A percentile compares a stretch with the other conserved stretches of the same genome.
Conservation (phyloP, 306 rosid species). For the Sicyos edulis region DNA sequence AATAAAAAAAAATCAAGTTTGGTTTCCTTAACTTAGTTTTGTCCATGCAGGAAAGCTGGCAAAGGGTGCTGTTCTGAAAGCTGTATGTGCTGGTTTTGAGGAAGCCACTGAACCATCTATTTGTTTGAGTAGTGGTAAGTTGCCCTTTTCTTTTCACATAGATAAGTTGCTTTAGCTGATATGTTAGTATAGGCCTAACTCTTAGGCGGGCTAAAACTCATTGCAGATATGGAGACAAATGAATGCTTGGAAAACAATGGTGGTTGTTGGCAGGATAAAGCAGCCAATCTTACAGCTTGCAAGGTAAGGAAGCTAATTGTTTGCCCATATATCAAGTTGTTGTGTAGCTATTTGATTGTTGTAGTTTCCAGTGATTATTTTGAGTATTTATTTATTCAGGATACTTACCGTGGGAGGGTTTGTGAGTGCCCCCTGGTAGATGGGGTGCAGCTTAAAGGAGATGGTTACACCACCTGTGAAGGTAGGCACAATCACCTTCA, state of each 20-base stretch:
- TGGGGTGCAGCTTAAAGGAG: slow-evolving; percentile 98
- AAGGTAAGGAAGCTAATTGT: slow-evolving; percentile 45
- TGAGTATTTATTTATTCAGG: slow-evolving; percentile 46
- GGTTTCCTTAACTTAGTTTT: slow-evolving; percentile 31
- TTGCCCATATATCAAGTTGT: slow-evolving; percentile 14
- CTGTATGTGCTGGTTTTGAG: slow-evolving; percentile 92
- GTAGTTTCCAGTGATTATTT: slow-evolving; percentile 17
- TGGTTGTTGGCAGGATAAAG: slow-evolving; percentile 87
- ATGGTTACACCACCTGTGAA: slow-evolving; percentile 82
- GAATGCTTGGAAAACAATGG: slow-evolving; percentile 88
- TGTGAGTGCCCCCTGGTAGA: slow-evolving; percentile 90
- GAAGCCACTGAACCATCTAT: slow-evolving; percentile 97
- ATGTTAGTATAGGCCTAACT: background rate
- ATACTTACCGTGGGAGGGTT: slow-evolving; percentile 94
- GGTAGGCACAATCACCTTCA: slow-evolving; percentile 36
- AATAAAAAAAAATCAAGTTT: background rate
- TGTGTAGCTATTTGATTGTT: slow-evolving; percentile 1
- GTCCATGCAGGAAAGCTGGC: slow-evolving; percentile 79
- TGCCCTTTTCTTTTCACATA: slow-evolving; percentile 13
- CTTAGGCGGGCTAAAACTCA: slow-evolving; percentile 20
- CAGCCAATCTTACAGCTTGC: slow-evolving; percentile 91
- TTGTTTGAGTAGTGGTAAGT: slow-evolving; percentile 85
- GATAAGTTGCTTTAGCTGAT: slow-evolving; percentile 20
- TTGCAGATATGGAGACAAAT: slow-evolving; percentile 86
- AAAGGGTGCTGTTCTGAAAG: slow-evolving; percentile 89